phyloP scores from a whole-genome alignment of 148 eudicot genomes.

The Persicaria tinctoria region DNA sequence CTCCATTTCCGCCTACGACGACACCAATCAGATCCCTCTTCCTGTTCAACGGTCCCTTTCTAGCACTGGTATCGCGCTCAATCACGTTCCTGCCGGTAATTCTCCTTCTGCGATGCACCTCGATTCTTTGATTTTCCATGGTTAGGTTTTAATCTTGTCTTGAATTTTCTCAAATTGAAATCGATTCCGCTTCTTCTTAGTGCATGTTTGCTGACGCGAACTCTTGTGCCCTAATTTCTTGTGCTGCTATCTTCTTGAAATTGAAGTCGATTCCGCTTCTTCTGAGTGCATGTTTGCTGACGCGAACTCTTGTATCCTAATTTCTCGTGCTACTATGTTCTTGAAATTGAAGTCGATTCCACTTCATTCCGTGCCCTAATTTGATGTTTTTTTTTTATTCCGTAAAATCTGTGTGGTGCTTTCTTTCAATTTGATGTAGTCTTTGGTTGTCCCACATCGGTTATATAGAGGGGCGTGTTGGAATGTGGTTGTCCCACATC shows the following conservation, averaged over 20 bases:
- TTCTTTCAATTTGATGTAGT: background rate
- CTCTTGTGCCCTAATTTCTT: background rate
- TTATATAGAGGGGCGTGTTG: no score
- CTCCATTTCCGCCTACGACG: conserved; percentile 62
- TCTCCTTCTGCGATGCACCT: background rate
- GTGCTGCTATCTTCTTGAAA: no score
- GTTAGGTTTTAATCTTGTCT: background rate
- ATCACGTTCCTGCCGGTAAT: conserved; percentile 61
- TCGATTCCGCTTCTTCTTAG: background rate
- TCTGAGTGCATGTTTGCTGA: background rate
- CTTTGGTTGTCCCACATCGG: background rate
- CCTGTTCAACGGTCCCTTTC: conserved; percentile 45
- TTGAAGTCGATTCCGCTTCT: no score
- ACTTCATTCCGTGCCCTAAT: no score
- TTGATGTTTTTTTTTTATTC: background rate
- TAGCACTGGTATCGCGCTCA: conserved; percentile 60
- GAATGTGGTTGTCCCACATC: no score
- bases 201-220: background rate
- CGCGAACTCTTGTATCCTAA: background rate
- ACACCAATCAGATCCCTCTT: conserved; percentile 34
- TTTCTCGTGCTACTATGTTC: background rate
- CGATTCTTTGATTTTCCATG: background rate
- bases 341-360: no score
- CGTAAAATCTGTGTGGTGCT: background rate
- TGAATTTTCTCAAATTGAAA: background rate